Base-by-base conservation (phyloP, 164 flowering plant species). In the Dillenia turbinata region DNA sequence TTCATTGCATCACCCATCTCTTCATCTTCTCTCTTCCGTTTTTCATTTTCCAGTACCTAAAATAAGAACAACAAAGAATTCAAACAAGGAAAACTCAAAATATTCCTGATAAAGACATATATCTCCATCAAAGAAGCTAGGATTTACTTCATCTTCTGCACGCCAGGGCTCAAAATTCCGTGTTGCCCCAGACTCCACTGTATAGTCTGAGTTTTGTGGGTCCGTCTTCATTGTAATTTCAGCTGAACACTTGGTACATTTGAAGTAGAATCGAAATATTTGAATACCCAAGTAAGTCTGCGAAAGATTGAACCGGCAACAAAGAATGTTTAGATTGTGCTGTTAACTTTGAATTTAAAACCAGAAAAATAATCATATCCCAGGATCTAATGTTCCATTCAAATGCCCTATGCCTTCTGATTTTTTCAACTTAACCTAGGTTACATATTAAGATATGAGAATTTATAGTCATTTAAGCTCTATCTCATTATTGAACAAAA, bases 1-100 rank as follows among this genome's bases (percentile, higher is more conserved):
- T 90, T 94, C 98, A 93, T 93, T 0, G 90, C 95, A 81, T 93
- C 97, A 7, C 98, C 97, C 91, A 86, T 85, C 72, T 94, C 96
- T 76, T 94, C 97, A 33, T 77, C 71, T 48, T 79, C 88, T 77
- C 96, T 82, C 76, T 82, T 85, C 65, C 64, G 65, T 66, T 79
- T 78, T 68, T 85, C 86, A 17, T 77, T 75, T 0, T 91, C 98
- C 7, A 48, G 65, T 57, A 54, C 86, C 94, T 86, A 71, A 56
- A 11, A 61, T 46, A 70, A 70, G 53, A 54, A 74, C 12, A 9
- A 19, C 10, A 49, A 52, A 15, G 24, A 51, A 17, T 15, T 16
- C 59, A 33, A 60, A 44, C 13, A 53, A 55, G 22, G 19, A 24
- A 46, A 12, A 14, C 49, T 55, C 17, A 10, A 62, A 54, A n/a